phyloP scores from a whole-genome alignment of 2,329 filamentous ascomycete species.

The Exophiala calicioides region DNA sequence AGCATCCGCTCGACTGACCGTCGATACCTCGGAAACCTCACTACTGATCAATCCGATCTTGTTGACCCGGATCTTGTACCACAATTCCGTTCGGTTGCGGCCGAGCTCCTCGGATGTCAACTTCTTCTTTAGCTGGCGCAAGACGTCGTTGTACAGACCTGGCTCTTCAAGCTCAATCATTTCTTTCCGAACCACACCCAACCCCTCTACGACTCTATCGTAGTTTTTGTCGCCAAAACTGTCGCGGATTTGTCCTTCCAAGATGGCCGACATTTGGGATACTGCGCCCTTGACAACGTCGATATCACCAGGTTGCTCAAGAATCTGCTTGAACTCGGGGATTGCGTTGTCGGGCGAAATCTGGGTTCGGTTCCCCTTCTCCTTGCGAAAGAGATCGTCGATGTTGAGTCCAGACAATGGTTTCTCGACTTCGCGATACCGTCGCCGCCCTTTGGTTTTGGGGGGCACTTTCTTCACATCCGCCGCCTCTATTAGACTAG shows the following conservation, averaged over 20 bases:
- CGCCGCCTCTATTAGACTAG: constrained; percentile 66
- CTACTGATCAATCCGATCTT: constrained; percentile 67
- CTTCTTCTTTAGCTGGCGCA: constrained; percentile 70
- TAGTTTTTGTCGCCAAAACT: constrained; percentile 78
- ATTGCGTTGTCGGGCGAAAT: constrained; percentile 74
- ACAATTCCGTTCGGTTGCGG: constrained; percentile 79
- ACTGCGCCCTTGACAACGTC: constrained; percentile 66
- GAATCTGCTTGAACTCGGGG: constrained; percentile 83
- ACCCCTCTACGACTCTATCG: constrained; percentile 69
- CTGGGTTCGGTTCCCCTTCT: constrained; percentile 53
- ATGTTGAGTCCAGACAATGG: constrained; percentile 90
- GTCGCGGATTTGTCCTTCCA: constrained; percentile 67
- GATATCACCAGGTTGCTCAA: constrained; percentile 62
- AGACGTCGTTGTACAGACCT: constrained; percentile 71
- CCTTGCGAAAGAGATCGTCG: constrained; percentile 70
- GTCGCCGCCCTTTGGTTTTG: constrained; percentile 72
- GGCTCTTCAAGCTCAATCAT: constrained; percentile 75
- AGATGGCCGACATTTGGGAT: constrained; percentile 72
- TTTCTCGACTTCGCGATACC: constrained; percentile 67
- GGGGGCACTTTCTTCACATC: constrained; percentile 87
- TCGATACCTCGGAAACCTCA: constrained; percentile 10
- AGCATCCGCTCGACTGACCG: constrained; percentile 12
- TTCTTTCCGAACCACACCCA: constrained; percentile 77
- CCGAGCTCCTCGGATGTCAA: constrained; percentile 69
- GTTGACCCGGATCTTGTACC: constrained; percentile 69